Evolutionary conservation across 345 rosid species (phyloP), one percentile per base, ranked within the genome.

Genomic region (Xanthoceras sorbifolium): DNA sequence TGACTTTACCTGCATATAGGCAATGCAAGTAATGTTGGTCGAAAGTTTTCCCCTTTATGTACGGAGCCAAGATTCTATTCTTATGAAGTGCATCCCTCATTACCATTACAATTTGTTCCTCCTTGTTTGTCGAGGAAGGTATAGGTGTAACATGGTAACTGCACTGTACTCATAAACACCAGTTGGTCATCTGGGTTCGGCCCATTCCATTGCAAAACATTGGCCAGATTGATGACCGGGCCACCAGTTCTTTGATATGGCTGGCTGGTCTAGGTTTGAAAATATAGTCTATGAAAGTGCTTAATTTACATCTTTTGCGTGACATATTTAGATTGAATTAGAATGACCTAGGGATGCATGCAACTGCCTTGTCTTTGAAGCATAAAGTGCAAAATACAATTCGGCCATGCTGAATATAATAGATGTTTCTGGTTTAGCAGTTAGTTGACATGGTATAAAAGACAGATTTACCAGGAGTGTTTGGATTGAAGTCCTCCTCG

Each of bases 341-440:
- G 40, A 10, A 1, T 68, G 28, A 52, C 6, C 40, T 73, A 44
- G 25, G 22, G 22, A 42, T 60, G 29, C n/a, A n/a, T 71, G 38
- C 28, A 32, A 31, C 31, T 25, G 44, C 62, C 25, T 44, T 17
- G 22, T 64, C 28, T 50, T 40, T 64, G 34, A 52, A 15, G 71
- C 52, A 52, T 34, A 76, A 65, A 64, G 67, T 55, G 20, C 17
- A n/a, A 36, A 66, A 32, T 65, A 61, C 28, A 29, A 40, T 52
- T 25, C 0, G 32, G 52, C 52, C 3, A 46, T 46, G 3, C 18
- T 46, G 3, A 46, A 46, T 46, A 46, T 46, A 46, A 2, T 46
- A 50, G n/a, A 17, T 50, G 55, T 46, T 46, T 50, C 17, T 12
- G 18, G 55, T 50, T n/a, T 15, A 50, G 7, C 55, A 4, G 11